Evolutionary conservation across 2,329 filamentous ascomycete genomes (phyloP).

Genomic region (Botrytis hyacinthi): DNA sequence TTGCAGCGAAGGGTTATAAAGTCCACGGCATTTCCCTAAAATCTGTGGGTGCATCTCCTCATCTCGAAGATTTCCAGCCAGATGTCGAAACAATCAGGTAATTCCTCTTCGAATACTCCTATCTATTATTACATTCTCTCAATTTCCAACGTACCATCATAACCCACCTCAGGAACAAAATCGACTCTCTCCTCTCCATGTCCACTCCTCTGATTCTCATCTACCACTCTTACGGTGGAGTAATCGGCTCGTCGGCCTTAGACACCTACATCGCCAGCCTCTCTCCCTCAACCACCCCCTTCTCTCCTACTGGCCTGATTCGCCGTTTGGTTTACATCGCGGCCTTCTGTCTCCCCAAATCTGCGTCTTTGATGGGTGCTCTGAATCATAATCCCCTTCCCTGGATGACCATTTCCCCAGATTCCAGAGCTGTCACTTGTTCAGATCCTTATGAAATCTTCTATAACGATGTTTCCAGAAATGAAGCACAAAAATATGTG

Average conservation of each 20-base stretch:
- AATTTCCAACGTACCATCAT: not conserved
- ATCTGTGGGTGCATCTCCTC: constrained; percentile 26
- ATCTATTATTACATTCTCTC: not conserved
- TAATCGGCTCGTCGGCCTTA: constrained; percentile 40
- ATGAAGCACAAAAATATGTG: constrained; percentile 27
- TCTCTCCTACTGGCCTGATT: not conserved
- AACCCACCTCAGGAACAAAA: not conserved
- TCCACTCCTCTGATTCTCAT: constrained; percentile 43
- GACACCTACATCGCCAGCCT: constrained; percentile 31
- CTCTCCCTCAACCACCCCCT: not conserved
- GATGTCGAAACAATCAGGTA: constrained; percentile 41
- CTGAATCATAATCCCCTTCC: constrained; percentile 22
- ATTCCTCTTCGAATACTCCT: not conserved
- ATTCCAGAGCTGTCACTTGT: constrained; percentile 23
- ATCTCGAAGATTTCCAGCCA: constrained; percentile 32
- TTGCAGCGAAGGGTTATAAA: constrained; percentile 27
- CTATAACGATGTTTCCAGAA: constrained; percentile 40
- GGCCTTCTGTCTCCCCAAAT: constrained; percentile 26
- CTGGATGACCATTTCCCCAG: constrained; percentile 24
- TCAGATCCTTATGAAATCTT: constrained; percentile 34
- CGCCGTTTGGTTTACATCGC: constrained; percentile 8
- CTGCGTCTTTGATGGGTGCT: constrained; percentile 25
- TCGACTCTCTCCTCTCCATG: constrained; percentile 39
- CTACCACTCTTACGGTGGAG: constrained; percentile 44
- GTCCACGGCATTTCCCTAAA: constrained; percentile 26